Conservation (phyloP, 768 basidiomycete genomes). For the Suillus luteus region DNA sequence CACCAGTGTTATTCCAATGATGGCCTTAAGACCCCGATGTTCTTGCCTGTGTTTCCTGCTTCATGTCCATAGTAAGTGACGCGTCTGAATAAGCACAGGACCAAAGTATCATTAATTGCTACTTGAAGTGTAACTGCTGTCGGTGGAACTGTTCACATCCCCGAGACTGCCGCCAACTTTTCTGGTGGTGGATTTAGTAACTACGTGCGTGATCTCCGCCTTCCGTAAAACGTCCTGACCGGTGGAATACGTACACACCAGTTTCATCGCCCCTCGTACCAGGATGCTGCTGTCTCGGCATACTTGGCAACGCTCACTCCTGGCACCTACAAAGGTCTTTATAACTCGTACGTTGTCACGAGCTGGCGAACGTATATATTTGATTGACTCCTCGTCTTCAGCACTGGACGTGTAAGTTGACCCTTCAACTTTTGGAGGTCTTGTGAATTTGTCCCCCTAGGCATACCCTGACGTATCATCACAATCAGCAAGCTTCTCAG, state of each 20-base stretch:
- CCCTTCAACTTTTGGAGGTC: neutral
- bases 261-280: constrained; percentile 59
- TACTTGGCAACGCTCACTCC: constrained; percentile 50
- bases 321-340: constrained; percentile 58
- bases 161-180: constrained; percentile 61
- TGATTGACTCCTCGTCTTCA: constrained; percentile 21
- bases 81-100: neutral
- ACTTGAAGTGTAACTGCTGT: constrained; percentile 64
- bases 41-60: constrained; percentile 66
- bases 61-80: constrained; percentile 52
- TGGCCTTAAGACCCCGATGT: constrained; percentile 53
- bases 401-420: constrained; percentile 56
- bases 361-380: neutral
- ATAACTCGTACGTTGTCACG: constrained; percentile 48
- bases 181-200: constrained; percentile 79
- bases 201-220: constrained; percentile 44
- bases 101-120: neutral
- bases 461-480: constrained; percentile 71
- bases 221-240: neutral
- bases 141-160: constrained; percentile 61
- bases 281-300: constrained; percentile 43
- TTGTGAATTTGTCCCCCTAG: constrained; percentile 26
- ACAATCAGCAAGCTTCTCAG: constrained; percentile 50
- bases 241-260: constrained; percentile 21
- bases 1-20: constrained; percentile 62